Percentiles rank a stretch among this genome's conserved stretches.
phyloP scores from a whole-genome alignment of 441 rosid species.

The Gossypium gossypioides region DNA sequence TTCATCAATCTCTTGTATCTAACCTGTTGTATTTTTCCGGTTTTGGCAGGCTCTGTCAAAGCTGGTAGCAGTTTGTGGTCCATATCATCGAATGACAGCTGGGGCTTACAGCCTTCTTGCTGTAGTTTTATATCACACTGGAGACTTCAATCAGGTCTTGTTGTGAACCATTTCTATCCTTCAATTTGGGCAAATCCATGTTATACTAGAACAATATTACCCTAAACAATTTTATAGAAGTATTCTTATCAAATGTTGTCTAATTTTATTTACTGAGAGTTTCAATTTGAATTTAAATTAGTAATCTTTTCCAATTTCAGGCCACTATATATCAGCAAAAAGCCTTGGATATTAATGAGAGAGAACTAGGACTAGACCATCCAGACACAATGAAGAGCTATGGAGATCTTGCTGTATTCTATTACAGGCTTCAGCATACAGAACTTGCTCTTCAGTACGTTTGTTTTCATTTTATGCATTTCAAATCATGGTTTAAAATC shows the following conservation, averaged over 20 bases:
- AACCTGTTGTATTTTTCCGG: conserved; percentile 18
- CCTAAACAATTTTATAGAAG: neutral
- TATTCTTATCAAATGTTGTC: neutral
- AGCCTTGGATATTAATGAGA: conserved; percentile 70
- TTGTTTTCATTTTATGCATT: conserved; percentile 1
- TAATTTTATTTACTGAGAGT: conserved; percentile 1
- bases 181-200: neutral
- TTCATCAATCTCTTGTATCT: conserved; percentile 11
- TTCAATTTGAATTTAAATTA: conserved; percentile 13
- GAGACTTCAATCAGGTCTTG: conserved; percentile 73
- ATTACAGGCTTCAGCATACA: conserved; percentile 69
- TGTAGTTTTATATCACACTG: conserved; percentile 68
- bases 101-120: conserved; percentile 79
- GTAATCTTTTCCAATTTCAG: conserved; percentile 26
- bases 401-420: conserved; percentile 77
- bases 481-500: neutral
- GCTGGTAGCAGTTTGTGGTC: conserved; percentile 68
- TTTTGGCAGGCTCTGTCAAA: conserved; percentile 58
- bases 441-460: conserved; percentile 68
- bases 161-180: neutral
- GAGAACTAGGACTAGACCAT: conserved; percentile 73
- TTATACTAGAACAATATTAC: neutral
- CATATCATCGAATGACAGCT: conserved; percentile 72
- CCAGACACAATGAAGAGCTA: conserved; percentile 79
- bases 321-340: conserved; percentile 69